Conservation (phyloP, 345 rosid species). For the Linum trigynum region DNA sequence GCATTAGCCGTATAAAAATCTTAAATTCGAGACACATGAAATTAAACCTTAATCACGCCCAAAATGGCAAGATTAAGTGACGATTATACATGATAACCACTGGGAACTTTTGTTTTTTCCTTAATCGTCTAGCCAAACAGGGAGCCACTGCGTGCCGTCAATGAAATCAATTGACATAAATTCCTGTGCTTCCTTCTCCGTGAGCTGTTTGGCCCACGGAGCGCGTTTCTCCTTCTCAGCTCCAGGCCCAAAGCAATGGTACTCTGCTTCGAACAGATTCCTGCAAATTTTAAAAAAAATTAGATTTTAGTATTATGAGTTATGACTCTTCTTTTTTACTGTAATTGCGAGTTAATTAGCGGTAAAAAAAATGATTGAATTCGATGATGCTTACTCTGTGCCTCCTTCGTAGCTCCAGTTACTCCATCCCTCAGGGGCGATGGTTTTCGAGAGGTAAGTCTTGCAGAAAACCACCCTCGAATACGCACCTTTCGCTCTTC, state of each 20-base stretch:
- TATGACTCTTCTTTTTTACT: neutral
- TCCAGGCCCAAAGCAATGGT: constrained; percentile 70
- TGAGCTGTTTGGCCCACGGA: constrained; percentile 59
- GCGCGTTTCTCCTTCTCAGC: constrained; percentile 33
- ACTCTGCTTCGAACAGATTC: constrained; percentile 59
- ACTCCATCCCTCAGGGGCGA: constrained; percentile 70
- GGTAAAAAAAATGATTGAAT: neutral
- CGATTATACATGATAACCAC: too few species aligned
- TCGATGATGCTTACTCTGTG: constrained; percentile 37
- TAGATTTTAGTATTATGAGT: neutral
- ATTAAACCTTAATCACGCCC: too few species aligned
- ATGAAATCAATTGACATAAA: constrained; percentile 62
- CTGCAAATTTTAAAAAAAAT: constrained; percentile 19
- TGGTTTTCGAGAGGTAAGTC: constrained; percentile 59
- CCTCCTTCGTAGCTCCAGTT: constrained; percentile 65
- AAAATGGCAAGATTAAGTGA: too few species aligned
- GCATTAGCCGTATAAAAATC: too few species aligned
- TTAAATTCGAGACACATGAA: too few species aligned
- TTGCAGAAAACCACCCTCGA: constrained; percentile 60
- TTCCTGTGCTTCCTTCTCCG: constrained; percentile 42
- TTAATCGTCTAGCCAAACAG: constrained; percentile 28
- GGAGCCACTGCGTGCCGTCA: constrained; percentile 74
- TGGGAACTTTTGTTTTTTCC: too few species aligned
- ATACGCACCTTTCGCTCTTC: constrained; percentile 71
- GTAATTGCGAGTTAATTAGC: neutral